A percentile compares a stretch with the other conserved stretches of the same genome.
phyloP scores from a whole-genome alignment of 1,284 basidiomycete genomes.

The Naganishia sp. region DNA sequence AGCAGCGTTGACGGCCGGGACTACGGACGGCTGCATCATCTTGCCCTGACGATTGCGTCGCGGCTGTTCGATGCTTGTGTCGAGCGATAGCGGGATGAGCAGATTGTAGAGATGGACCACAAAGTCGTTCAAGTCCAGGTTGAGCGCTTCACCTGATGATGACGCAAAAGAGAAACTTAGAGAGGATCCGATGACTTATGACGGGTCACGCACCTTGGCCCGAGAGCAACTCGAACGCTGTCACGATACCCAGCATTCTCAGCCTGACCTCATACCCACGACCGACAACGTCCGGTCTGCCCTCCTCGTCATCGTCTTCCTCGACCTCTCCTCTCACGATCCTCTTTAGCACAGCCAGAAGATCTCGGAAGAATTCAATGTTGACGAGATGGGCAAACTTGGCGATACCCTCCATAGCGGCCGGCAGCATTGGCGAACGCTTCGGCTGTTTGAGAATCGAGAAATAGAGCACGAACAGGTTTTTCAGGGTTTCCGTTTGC shows the following conservation, averaged over 20 bases:
- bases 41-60: constrained; percentile 27
- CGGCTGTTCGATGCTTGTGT: constrained; percentile 55
- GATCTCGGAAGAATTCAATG: constrained; percentile 96
- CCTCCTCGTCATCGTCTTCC: constrained; percentile 54
- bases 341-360: constrained; percentile 80
- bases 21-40: constrained; percentile 31
- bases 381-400: constrained; percentile 96
- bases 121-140: constrained; percentile 91
- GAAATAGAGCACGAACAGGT: constrained; percentile 97
- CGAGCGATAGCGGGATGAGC: constrained; percentile 56
- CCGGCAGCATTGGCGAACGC: constrained; percentile 79
- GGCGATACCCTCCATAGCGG: constrained; percentile 87
- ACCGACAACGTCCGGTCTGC: constrained; percentile 38
- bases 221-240: constrained; percentile 91
- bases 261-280: constrained; percentile 59
- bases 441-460: constrained; percentile 85
- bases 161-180: background rate
- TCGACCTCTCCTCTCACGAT: constrained; percentile 64
- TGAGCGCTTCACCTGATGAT: constrained; percentile 84
- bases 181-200: constrained; percentile 6
- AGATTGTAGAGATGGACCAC: constrained; percentile 61
- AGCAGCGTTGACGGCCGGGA: constrained; percentile 30
- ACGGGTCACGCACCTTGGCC: constrained; percentile 73
- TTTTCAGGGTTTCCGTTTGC: constrained; percentile 98
- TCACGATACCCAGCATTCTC: constrained; percentile 83